Evolutionary conservation across 176 grass and related monocot genomes (phyloP).

Genomic region (Cocos nucifera): DNA sequence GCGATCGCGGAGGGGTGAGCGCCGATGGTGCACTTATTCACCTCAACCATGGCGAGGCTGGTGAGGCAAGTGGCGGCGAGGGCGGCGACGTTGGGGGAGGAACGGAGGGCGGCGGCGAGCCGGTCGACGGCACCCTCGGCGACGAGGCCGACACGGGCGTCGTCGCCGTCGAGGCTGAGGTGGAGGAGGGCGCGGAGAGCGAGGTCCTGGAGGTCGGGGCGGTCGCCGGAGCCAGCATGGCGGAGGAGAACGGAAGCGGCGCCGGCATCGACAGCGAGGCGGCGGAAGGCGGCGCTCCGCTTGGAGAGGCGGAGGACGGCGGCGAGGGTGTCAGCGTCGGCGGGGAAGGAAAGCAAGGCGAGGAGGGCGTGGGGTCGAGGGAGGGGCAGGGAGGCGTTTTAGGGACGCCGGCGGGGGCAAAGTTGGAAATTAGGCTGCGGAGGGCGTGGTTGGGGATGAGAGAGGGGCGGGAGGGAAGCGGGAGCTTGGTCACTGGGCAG

Average conservation of each 20-base stretch:
- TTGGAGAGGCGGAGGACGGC: slow-evolving; percentile 26
- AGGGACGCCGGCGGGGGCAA: slow-evolving; percentile 4
- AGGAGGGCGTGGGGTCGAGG: background rate
- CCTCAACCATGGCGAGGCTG: slow-evolving; percentile 81
- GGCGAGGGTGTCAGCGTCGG: background rate
- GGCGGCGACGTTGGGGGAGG: slow-evolving; percentile 23
- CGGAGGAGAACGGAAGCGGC: slow-evolving; percentile 44
- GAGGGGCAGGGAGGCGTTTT: slow-evolving; percentile 8
- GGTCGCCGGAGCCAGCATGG: slow-evolving; percentile 31
- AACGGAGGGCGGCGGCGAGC: slow-evolving; percentile 34
- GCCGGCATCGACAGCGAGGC: slow-evolving; percentile 56
- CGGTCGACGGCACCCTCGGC: slow-evolving; percentile 79
- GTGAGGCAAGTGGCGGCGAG: slow-evolving; percentile 63
- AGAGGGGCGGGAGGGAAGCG: slow-evolving; percentile 33
- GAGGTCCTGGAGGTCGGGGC: slow-evolving; percentile 17
- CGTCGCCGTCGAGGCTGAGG: slow-evolving; percentile 79
- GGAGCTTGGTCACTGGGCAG: slow-evolving; percentile 85
- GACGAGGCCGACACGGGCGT: slow-evolving; percentile 68
- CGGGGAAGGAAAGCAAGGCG: slow-evolving; percentile 21
- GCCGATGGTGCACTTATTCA: slow-evolving; percentile 93
- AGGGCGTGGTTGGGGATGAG: slow-evolving; percentile 86
- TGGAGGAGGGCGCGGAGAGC: slow-evolving; percentile 42
- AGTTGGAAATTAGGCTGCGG: slow-evolving; percentile 60
- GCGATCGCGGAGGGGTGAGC: slow-evolving; percentile 53
- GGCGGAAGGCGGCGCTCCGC: slow-evolving; percentile 41